Evolutionary conservation across 2,329 filamentous ascomycete genomes (phyloP).

Genomic region (Fusarium sororula): DNA sequence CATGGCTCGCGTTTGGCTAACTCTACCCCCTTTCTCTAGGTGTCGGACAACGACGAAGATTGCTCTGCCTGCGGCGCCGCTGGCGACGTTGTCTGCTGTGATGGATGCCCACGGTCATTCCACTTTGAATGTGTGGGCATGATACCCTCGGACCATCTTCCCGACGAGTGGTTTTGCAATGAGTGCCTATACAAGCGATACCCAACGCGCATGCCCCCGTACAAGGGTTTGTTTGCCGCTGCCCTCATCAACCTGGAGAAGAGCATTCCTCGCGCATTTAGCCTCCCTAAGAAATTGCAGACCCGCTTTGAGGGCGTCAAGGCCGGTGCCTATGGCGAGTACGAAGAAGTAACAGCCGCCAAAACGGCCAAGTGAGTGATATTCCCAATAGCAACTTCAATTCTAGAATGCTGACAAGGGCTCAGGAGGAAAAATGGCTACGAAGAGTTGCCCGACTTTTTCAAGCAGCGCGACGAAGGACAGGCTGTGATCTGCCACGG

Average conservation of each 20-base stretch:
- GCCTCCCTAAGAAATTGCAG: constrained; percentile 75
- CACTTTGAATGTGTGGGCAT: constrained; percentile 91
- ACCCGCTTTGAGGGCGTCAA: constrained; percentile 82
- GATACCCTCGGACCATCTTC: constrained; percentile 71
- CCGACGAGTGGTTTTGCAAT: constrained; percentile 88
- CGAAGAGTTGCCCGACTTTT: constrained; percentile 73
- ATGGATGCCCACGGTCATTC: constrained; percentile 89
- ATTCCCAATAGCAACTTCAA: neutral
- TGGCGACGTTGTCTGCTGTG: constrained; percentile 90
- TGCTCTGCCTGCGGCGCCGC: constrained; percentile 87
- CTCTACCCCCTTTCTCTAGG: constrained; percentile 38
- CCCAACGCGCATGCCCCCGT: constrained; percentile 56
- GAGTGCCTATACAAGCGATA: constrained; percentile 66
- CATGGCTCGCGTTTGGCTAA: constrained; percentile 45
- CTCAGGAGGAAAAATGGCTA: constrained; percentile 62
- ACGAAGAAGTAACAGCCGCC: constrained; percentile 71
- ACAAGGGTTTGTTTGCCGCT: constrained; percentile 66
- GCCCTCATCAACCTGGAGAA: constrained; percentile 73
- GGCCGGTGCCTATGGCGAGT: constrained; percentile 80
- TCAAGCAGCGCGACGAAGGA: constrained; percentile 77
- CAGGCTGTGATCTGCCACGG: constrained; percentile 79
- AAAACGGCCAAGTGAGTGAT: constrained; percentile 71
- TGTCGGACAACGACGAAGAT: constrained; percentile 83
- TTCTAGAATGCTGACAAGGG: constrained; percentile 4
- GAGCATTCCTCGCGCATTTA: constrained; percentile 76